A percentile compares a stretch with the other conserved stretches of the same genome.
Evolutionary conservation across 2,329 filamentous ascomycete species (phyloP).

Genomic region (Diaporthe australafricana): DNA sequence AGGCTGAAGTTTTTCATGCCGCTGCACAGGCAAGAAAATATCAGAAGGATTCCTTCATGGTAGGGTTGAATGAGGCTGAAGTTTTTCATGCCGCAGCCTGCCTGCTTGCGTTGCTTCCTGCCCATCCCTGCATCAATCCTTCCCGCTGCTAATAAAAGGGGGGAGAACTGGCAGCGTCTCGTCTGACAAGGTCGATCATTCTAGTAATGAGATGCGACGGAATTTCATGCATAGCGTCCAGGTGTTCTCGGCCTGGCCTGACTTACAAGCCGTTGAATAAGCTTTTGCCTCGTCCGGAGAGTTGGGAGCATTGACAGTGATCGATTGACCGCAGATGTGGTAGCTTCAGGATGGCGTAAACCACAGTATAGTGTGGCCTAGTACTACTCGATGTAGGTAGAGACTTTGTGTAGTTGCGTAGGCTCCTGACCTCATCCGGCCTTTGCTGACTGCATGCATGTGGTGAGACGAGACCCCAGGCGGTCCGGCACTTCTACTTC

Average conservation of each 20-base stretch:
- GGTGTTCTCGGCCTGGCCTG: slow-evolving; percentile 2
- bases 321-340: neutral
- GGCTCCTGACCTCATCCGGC: slow-evolving; percentile 21
- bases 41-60: neutral
- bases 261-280: slow-evolving; percentile 12
- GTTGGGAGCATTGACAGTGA: slow-evolving; percentile 13
- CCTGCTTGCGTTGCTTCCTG: neutral
- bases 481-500: slow-evolving; percentile 6
- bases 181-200: slow-evolving; percentile 25
- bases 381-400: neutral
- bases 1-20: slow-evolving; percentile 20
- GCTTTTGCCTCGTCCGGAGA: slow-evolving; percentile 20
- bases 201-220: slow-evolving; percentile 13
- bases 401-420: neutral
- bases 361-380: neutral
- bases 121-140: slow-evolving; percentile 20
- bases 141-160: slow-evolving; percentile 29
- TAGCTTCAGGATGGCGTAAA: slow-evolving; percentile 9
- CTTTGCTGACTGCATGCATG: slow-evolving; percentile 26
- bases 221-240: slow-evolving; percentile 15
- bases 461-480: slow-evolving; percentile 23
- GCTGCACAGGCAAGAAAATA: neutral
- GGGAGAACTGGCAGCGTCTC: slow-evolving; percentile 3
- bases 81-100: slow-evolving; percentile 15
- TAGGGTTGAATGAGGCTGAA: slow-evolving; percentile 20